Conservation (phyloP, 345 rosid genomes). For the Raphanus raphanistrum region DNA sequence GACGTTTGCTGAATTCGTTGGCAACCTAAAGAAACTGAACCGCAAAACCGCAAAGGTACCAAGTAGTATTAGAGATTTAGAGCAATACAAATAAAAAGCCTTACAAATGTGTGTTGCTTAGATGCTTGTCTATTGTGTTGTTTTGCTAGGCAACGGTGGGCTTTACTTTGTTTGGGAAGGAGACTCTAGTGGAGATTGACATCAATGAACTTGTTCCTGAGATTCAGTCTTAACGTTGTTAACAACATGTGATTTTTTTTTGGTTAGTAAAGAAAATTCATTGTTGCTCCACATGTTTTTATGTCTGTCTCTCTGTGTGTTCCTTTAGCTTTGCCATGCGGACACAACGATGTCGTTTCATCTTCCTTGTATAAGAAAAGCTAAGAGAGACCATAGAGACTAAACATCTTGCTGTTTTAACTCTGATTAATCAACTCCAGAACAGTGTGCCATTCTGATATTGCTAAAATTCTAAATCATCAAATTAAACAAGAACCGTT, state of each 20-base stretch:
- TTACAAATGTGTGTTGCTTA: constrained; percentile 11
- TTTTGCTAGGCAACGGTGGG: constrained; percentile 86
- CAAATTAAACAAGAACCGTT: constrained; percentile 9
- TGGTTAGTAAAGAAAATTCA: constrained; percentile 1
- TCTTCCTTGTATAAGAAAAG: too few relatives aligned
- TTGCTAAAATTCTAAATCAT: too few relatives aligned
- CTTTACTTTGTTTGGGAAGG: constrained; percentile 82
- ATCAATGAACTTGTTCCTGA: constrained; percentile 67
- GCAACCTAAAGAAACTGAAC: constrained; percentile 69
- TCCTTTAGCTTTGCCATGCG: too few relatives aligned
- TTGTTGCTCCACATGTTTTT: not conserved
- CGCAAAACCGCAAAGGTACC: constrained; percentile 74
- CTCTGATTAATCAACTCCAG: not conserved
- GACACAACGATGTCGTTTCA: too few relatives aligned
- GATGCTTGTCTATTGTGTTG: constrained; percentile 1
- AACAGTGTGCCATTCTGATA: not conserved
- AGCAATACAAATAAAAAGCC: not conserved
- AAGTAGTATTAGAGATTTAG: too few relatives aligned
- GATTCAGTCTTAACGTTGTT: constrained; percentile 40
- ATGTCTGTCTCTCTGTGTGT: too few relatives aligned
- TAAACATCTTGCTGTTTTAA: not conserved
- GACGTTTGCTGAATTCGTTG: constrained; percentile 69
- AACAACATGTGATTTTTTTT: not conserved
- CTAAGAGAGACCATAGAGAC: not conserved
- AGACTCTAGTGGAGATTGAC: constrained; percentile 74